phyloP scores from a whole-genome alignment of 1,284 basidiomycete genomes.

The Ustilago cynodontis region DNA sequence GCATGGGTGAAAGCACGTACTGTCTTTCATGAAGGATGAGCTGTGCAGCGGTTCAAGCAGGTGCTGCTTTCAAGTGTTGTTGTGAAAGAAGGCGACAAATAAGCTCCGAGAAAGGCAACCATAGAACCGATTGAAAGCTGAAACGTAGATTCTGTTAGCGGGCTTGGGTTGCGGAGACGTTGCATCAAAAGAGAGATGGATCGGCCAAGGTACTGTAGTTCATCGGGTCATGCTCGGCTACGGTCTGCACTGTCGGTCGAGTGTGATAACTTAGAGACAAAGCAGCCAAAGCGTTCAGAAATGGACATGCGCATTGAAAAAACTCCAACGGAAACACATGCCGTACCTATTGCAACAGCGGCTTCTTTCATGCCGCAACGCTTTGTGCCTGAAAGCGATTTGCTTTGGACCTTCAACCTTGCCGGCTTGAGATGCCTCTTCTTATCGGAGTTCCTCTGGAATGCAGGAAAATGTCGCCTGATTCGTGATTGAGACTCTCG shows the following conservation, averaged over 20 bases:
- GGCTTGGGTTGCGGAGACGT: not conserved
- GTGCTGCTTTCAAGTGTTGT: not conserved
- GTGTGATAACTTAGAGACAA: not conserved
- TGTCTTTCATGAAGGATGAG: not conserved
- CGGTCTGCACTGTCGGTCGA: not conserved
- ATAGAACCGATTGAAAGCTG: not conserved
- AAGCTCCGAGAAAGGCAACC: not conserved
- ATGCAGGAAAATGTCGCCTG: not conserved
- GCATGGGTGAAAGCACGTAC: not conserved
- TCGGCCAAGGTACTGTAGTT: not conserved
- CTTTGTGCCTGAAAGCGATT: not conserved
- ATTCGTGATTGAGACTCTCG: not conserved
- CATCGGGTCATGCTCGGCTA: not conserved
- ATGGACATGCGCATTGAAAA: not conserved
- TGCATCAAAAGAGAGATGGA: slow-evolving; percentile 3
- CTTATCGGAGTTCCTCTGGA: slow-evolving; percentile 2
- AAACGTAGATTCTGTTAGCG: not conserved
- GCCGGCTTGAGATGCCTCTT: not conserved
- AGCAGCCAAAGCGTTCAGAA: not conserved
- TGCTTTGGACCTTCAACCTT: not conserved
- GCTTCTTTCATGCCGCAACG: slow-evolving; percentile 7
- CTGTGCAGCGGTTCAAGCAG: not conserved
- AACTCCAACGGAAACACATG: slow-evolving; percentile 1
- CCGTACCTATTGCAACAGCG: not conserved
- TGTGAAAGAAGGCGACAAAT: not conserved